Conservation (phyloP, 1,139 yeast species). For the Wickerhamomyces sp. region DNA sequence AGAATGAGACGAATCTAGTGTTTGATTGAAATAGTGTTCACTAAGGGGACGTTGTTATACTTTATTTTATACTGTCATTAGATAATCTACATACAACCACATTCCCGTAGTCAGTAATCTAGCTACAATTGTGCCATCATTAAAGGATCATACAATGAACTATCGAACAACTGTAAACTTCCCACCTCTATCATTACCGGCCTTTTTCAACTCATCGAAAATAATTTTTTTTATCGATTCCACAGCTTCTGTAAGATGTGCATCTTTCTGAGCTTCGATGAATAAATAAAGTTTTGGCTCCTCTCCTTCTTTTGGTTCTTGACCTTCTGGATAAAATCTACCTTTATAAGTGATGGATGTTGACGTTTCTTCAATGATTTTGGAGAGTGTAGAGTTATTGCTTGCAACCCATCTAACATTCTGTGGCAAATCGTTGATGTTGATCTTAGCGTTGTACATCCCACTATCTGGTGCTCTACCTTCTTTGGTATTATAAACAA, state of each 20-base stretch:
- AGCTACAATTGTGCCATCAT: no score
- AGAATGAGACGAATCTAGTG: constrained; percentile 16
- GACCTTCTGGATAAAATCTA: constrained; percentile 57
- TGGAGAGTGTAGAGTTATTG: constrained; percentile 58
- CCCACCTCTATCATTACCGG: constrained; percentile 20
- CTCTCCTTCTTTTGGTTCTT: constrained; percentile 41
- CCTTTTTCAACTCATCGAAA: constrained; percentile 42
- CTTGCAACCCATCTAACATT: constrained; percentile 80
- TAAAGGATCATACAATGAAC: no score
- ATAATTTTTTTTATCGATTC: constrained; percentile 55
- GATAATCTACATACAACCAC: no score
- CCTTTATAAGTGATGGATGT: constrained; percentile 86
- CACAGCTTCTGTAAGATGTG: constrained; percentile 63
- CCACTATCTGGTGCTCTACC: constrained; percentile 49
- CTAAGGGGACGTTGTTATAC: neutral
- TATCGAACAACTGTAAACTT: constrained; percentile 15
- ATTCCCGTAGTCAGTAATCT: no score
- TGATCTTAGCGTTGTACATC: constrained; percentile 64
- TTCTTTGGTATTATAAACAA: constrained; percentile 28
- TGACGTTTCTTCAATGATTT: constrained; percentile 66
- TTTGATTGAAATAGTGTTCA: constrained; percentile 19
- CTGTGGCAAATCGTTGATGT: constrained; percentile 84
- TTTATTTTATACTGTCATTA: no score
- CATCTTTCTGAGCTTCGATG: constrained; percentile 71
- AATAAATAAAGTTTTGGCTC: constrained; percentile 75